phyloP scores from a whole-genome alignment of 331 rosid species.

The Malus hybrid region DNA sequence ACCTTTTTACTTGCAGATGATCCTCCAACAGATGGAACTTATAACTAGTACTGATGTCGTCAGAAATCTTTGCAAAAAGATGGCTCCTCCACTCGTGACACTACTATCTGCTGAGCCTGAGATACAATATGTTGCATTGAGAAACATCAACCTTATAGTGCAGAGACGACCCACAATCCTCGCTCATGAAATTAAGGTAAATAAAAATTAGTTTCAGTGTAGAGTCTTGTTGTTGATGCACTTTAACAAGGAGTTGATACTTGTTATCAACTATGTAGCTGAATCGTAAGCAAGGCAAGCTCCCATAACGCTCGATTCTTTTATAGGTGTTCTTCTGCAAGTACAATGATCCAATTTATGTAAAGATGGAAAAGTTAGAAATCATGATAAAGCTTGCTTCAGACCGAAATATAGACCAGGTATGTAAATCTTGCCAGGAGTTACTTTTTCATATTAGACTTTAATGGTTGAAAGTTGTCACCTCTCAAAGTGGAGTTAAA shows the following conservation, averaged over 20 bases:
- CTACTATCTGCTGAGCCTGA: conserved; percentile 98
- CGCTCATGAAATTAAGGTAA: conserved; percentile 97
- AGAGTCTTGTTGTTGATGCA: background rate
- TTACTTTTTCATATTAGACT: conserved; percentile 15
- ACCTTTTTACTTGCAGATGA: conserved; percentile 61
- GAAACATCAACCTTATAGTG: conserved; percentile 96
- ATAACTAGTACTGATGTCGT: conserved; percentile 92
- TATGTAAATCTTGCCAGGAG: conserved; percentile 18
- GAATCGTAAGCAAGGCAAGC: background rate
- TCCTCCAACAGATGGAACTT: conserved; percentile 99
- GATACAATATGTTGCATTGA: conserved; percentile 96
- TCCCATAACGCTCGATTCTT: conserved; percentile 13
- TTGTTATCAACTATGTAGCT: background rate
- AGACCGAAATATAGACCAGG: conserved; percentile 97
- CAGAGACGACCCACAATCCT: conserved; percentile 98
- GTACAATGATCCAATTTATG: conserved; percentile 98
- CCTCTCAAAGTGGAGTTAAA: background rate
- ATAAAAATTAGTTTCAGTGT: conserved; percentile 4
- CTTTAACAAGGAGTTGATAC: background rate
- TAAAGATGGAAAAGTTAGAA: conserved; percentile 97
- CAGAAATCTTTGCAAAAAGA: conserved; percentile 98
- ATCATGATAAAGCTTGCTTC: conserved; percentile 99
- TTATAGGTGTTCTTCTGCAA: conserved; percentile 96
- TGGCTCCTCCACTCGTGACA: conserved; percentile 99
- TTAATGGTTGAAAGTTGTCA: background rate